Evolutionary conservation across 371 early-diverging fungal species (phyloP), one percentile per base, ranked within the genome.

Genomic region (Mortierella sp.): DNA sequence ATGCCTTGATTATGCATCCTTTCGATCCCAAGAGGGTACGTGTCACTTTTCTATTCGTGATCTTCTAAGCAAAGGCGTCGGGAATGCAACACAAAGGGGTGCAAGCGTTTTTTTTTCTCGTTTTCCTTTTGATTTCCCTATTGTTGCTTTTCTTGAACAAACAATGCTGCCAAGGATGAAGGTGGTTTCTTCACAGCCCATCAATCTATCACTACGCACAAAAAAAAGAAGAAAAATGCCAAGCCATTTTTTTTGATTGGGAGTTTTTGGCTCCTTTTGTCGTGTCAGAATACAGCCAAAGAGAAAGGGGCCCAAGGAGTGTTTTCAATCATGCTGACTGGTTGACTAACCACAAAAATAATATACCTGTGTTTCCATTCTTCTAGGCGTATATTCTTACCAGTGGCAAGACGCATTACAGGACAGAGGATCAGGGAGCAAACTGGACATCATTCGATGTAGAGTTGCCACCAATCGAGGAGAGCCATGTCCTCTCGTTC

Each of bases 391-490:
- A 90, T 83, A 86, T 95, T 48, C 71, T 95, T 55, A 92, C 95
- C 12, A 78, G 75, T 38, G 87, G 77, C 29, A 93, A 80, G 46
- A 90, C 72, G 10, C 96, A 96, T 75, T 96, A 93, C 91, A 89
- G 90, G 58, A 94, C 96, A 11, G 75, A 74, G 8, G 94, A 96
- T 78, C 83, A 89, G 72, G 96, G 95, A 44, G 87, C 76, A 44
- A 88, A 92, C 8, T 96, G 96, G 96, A 87, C 89, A 38, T 44
- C 83, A 32, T 96, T 96, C 78, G 80, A 87, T 10, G 92, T 94
- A 7, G 90, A 89, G 2, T 73, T 84, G 3, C 87, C 82, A 43
- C 92, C 94, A 4, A 87, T 90, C 7, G 83, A 83, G 1, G 83
- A 77, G 12, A 80, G 76, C 10, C 79, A 81, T 70, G 88, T 88